Base-by-base conservation (phyloP, 768 basidiomycete genomes). In the Tylopilus felleus region DNA sequence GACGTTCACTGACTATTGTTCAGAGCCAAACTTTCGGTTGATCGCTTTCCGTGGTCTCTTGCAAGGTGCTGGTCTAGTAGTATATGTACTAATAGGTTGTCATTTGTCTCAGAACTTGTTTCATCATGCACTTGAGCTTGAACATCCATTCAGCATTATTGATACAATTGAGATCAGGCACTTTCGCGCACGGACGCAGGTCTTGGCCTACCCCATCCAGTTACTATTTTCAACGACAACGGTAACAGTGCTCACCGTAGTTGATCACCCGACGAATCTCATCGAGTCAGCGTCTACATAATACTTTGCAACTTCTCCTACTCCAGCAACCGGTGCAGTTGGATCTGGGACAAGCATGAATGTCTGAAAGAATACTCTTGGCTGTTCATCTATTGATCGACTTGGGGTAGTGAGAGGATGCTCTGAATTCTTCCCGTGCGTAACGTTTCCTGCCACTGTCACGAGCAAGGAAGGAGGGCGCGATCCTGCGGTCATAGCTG, bases 11-110 rank as follows among this genome's bases (percentile, higher is more conserved):
- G 48, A 67, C 57, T 44, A 35, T 14, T 49, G 1, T 40, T 71
- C n/a, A 87, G 85, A 90, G 88, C 75, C 93, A 94, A 81, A 94
- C 93, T 22, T 95, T 95, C 64, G 92, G 93, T 61, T 93, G 65
- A 77, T 60, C 21, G 8, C 14, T 45, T 47, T 42, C 31, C 49
- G 21, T 29, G 17, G 31, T 45, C 31, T 43, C 21, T 31, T 43
- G n/a, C 38, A 19, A 16, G 19, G 8, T 28, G 28, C 31, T 43
- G 27, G 49, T 52, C 38, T 40, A 39, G 42, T 48, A 61, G 51
- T 39, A 35, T 53, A 49, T 54, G 53, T 63, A 60, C 51, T 23
- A 35, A 51, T 58, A 50, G 28, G 44, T 44, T 45, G 48, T 53
- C 52, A 31, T 29, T 58, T 22, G 52, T 16, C 27, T 39, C 16